Evolutionary conservation across 108 stramenopile species (phyloP), one percentile per base, ranked within the genome.

Genomic region (Cyclotella kingstonii): DNA sequence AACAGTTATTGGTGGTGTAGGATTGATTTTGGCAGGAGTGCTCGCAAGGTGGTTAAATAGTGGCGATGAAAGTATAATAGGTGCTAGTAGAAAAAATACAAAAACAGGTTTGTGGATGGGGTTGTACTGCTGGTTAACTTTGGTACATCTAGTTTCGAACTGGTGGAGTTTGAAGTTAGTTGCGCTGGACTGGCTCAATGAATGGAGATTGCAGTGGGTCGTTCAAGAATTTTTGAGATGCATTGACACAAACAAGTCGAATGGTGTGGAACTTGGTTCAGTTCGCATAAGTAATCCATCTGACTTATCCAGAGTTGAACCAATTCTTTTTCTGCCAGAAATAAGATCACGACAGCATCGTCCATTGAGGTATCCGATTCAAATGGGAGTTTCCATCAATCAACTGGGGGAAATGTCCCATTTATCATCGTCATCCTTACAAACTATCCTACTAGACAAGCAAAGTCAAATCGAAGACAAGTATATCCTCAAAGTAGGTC

Each of bases 1-100:
- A 34, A 89, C 90, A 15, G 80, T 88, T 27, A 77, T 87, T 7
- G 90, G 84, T n/a, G 81, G 83, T 23, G 25, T 87, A 21, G 90
- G 90, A 23, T 66, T 92, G 31, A 57, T 92, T 1, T 79, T 82
- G 58, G 80, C 90, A 14, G 85, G 78, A 19, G 33, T 87, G 11
- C 69, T 84, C 43, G 87, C 86, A 2, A 75, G 76, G 38, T 59
- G 58, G 58, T 46, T 73, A 19, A 64, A 47, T 23, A 54, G 33
- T 17, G 29, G 50, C 19, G 81, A 84, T 54, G 79, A 80, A 10
- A 51, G 69, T 12, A 27, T 45, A 14, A 21, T 27, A 4, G 38
- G 35, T 12, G 17, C 0, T 23, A 14, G 40, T 5, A 28, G 4
- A 7, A 21, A 6, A 43, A 41, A n/a, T n/a, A n/a, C n/a, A n/a